Base-by-base conservation (phyloP, 164 flowering plant genomes). In the Malania oleifera region DNA sequence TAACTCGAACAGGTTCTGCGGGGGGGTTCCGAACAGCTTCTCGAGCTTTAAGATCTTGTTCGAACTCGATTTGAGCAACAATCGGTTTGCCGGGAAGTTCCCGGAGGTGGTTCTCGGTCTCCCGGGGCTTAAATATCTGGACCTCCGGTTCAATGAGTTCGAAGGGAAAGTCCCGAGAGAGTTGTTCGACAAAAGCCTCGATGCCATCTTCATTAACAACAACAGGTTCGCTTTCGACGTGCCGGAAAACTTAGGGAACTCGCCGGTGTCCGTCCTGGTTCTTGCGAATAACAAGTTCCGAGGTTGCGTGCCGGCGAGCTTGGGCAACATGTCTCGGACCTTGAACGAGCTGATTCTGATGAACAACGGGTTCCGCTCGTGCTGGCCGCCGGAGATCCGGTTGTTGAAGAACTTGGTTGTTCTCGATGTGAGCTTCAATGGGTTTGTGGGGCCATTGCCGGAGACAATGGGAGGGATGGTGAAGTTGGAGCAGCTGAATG, bases 181-280 rank as follows among this genome's bases (percentile, higher is more conserved):
- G 64, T 83, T 93, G 7, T 90, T 93, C 26, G 95, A 87, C 55
- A 81, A 78, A 56, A 69, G 70, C 25, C 59, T 89, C 40, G 98
- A 93, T 44, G 98, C 98, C 3, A 78, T 93, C 17, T 93, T 93
- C 61, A 75, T 93, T 67, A 93, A 93, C 64, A 70, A 83, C 72
- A 93, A 93, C 58, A 53, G 91, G 26, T 89, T 93, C 53, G 57
- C 54, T 11, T 89, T 81, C 38, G 76, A 75, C 24, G 57, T 90
- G n/a, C 98, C 98, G 14, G 86, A 80, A 37, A 93, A 90, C 52
- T 65, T 93, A 15, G 98, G 97, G 0, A 87, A 86, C 69, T 93
- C 97, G 7, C 97, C 97, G 23, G 97, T 83, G 0, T 93, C 98
- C 0, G 97, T 93, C 11, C 77, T 86, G 24, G 98, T 93, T 7